These are phyloP conservation scores for Pichia kluyveri DNA, from an alignment of 805 yeast species.

Conservation along the genomic window DNA sequence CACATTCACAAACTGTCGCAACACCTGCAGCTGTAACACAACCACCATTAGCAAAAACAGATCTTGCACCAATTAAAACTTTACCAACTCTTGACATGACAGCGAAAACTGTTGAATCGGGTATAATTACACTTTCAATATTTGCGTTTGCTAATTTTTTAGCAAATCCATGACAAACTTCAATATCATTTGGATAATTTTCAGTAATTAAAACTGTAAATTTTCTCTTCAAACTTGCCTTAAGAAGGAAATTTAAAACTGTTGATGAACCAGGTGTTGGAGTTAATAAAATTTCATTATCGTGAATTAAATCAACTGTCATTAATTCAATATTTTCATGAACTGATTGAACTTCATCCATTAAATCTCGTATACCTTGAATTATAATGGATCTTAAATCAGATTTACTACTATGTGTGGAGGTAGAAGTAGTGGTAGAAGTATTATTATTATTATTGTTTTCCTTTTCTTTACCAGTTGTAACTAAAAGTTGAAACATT, in stretches of 20 bases:
- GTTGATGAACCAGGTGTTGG: slow-evolving; percentile 95
- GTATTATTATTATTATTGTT: slow-evolving; percentile 12
- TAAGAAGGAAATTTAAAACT: slow-evolving; percentile 74
- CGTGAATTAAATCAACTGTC: slow-evolving; percentile 91
- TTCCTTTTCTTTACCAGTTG: slow-evolving; percentile 11
- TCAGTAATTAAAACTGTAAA: slow-evolving; percentile 91
- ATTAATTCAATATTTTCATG: slow-evolving; percentile 87
- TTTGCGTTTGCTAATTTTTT: slow-evolving; percentile 72
- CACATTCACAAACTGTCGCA: slow-evolving; percentile 89
- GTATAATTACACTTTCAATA: slow-evolving; percentile 83
- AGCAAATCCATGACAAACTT: slow-evolving; percentile 70
- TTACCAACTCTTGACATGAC: slow-evolving; percentile 97
- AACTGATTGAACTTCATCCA: slow-evolving; percentile 83
- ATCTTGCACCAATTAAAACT: slow-evolving; percentile 84
- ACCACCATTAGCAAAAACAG: slow-evolving; percentile 96
- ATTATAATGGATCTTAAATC: slow-evolving; percentile 81
- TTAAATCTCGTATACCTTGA: slow-evolving; percentile 84
- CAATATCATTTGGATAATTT: slow-evolving; percentile 82
- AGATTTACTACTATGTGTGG: slow-evolving; percentile 10
- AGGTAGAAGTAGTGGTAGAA: slow-evolving; percentile 10
- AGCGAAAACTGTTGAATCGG: slow-evolving; percentile 88
- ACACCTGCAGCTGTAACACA: slow-evolving; percentile 86
- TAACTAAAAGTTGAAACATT: slow-evolving; percentile 73
- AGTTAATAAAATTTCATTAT: slow-evolving; percentile 73
- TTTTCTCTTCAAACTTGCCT: slow-evolving; percentile 82